A percentile compares a stretch with the other conserved stretches of the same genome.
These are phyloP conservation scores for Pseudopyricularia javanii DNA, from an alignment of 2,329 filamentous ascomycete species.

Conservation along the genomic window DNA sequence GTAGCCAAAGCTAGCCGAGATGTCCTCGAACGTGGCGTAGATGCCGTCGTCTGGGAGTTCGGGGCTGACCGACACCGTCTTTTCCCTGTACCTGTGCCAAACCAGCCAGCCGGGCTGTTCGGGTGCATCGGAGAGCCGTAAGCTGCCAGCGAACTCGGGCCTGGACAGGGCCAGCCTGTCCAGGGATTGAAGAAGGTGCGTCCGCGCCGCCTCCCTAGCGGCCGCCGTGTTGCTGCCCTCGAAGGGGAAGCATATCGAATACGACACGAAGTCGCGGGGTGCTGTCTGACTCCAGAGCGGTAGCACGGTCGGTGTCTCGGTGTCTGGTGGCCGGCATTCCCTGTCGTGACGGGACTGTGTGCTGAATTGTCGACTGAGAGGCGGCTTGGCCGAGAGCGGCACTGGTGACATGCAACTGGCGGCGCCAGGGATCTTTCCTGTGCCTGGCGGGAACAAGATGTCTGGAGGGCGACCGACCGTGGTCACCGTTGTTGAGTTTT, in stretches of 20 bases:
- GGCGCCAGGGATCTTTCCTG: not conserved
- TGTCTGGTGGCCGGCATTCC: not conserved
- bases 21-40: slow-evolving; percentile 8
- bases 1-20: slow-evolving; percentile 9
- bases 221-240: not conserved
- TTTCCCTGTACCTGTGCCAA: slow-evolving; percentile 1
- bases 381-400: not conserved
- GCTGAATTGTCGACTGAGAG: not conserved
- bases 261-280: slow-evolving; percentile 1
- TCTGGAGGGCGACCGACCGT: not conserved
- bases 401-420: not conserved
- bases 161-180: slow-evolving; percentile 9
- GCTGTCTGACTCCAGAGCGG: slow-evolving; percentile 1
- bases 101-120: not conserved
- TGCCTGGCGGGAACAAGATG: not conserved
- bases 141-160: slow-evolving; percentile 15
- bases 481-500: not conserved
- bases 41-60: slow-evolving; percentile 7
- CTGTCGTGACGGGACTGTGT: not conserved
- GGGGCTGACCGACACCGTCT: not conserved
- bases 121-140: slow-evolving; percentile 7
- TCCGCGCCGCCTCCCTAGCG: not conserved
- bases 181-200: slow-evolving; percentile 5
- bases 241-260: not conserved
- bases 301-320: not conserved